A percentile compares a stretch with the other conserved stretches of the same genome.
Conservation (phyloP, 169 alveolate genomes). For the Ophryocystis elektroscirrha region DNA sequence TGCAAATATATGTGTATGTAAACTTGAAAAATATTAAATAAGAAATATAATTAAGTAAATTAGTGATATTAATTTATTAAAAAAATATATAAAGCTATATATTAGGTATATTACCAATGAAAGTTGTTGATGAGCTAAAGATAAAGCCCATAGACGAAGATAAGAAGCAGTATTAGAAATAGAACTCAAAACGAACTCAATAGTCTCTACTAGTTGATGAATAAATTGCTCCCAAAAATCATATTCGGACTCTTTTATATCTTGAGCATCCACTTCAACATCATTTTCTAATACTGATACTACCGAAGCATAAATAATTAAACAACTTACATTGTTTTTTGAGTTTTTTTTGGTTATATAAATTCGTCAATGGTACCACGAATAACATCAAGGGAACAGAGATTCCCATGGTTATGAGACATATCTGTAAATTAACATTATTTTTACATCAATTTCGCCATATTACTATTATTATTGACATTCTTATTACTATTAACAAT, state of each 20-base stretch:
- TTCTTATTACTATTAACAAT: too few species aligned
- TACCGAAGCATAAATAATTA: too few species aligned
- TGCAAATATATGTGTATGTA: too few species aligned
- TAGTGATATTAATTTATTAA: too few species aligned
- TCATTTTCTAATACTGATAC: slow-evolving; percentile 17
- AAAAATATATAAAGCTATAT: too few species aligned
- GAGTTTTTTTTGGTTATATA: slow-evolving; percentile 12
- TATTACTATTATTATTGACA: too few species aligned
- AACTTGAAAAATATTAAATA: too few species aligned
- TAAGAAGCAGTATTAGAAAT: slow-evolving; percentile 97
- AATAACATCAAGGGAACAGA: slow-evolving; percentile 79
- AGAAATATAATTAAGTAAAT: too few species aligned
- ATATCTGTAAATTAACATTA: too few species aligned
- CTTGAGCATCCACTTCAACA: slow-evolving; percentile 14
- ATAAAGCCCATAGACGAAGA: slow-evolving; percentile 92
- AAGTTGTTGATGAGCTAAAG: slow-evolving; percentile 93
- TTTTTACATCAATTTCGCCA: too few species aligned
- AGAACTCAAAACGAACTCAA: slow-evolving; percentile 85
- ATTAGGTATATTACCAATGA: too few species aligned
- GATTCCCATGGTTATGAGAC: slow-evolving; percentile 44
- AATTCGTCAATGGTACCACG: slow-evolving; percentile 64
- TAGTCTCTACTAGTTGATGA: slow-evolving; percentile 81
- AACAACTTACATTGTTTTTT: slow-evolving; percentile 5
- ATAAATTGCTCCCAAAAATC: slow-evolving; percentile 27
- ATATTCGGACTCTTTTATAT: slow-evolving; percentile 20